Conservation (phyloP, 2,329 filamentous ascomycete genomes). For the Pseudophaeomoniella oleicola region DNA sequence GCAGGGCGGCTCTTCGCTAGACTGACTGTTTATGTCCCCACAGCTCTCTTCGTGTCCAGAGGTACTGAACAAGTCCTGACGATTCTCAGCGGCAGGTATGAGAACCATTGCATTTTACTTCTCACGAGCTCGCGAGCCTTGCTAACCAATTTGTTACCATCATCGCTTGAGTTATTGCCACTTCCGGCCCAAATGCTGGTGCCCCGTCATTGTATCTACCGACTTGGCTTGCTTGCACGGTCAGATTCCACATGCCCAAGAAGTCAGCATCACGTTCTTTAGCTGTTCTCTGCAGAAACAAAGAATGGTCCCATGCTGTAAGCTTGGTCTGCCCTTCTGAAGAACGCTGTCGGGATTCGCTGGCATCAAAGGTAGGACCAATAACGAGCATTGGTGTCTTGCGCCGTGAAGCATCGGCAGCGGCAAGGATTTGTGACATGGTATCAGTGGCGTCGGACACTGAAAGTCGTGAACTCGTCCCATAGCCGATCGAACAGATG, state of each 20-base stretch:
- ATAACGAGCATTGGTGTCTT: neutral
- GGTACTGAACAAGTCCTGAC: no score
- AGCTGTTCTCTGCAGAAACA: neutral
- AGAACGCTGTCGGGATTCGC: neutral
- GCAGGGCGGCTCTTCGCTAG: no score
- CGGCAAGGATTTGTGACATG: neutral
- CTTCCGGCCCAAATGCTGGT: neutral
- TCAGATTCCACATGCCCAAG: neutral
- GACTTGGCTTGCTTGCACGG: neutral
- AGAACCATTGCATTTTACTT: no score
- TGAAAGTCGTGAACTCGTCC: neutral
- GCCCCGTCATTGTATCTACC: neutral
- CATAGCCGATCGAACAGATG: neutral
- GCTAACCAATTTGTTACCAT: neutral
- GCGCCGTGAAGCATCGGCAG: neutral
- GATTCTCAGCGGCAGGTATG: no score
- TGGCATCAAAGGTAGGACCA: neutral
- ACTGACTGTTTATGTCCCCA: no score
- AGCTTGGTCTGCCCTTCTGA: neutral
- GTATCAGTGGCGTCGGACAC: neutral
- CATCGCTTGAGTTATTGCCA: neutral
- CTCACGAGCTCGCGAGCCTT: neutral
- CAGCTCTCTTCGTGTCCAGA: no score
- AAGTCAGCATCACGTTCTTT: neutral
- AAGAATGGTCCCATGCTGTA: neutral